phyloP scores from a whole-genome alignment of 2,329 filamentous ascomycete genomes.

The Pseudogymnoascus sp. region DNA sequence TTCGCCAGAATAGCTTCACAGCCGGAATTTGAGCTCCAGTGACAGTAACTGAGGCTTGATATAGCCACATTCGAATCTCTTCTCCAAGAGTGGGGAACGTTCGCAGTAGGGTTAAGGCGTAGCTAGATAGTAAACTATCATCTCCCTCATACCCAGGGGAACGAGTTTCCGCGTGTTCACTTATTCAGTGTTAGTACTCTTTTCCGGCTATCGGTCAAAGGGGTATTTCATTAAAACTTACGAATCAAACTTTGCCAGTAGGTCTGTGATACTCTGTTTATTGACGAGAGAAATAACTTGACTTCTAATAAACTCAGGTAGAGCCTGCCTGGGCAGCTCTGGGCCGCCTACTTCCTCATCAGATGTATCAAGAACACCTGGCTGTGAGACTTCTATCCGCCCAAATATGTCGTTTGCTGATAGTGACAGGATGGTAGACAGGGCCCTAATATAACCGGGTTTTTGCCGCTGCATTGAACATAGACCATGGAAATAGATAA shows the following conservation, averaged over 20 bases:
- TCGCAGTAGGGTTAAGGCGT: conserved; percentile 75
- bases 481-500: conserved; percentile 49
- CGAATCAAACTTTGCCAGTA: conserved; percentile 29
- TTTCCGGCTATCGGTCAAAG: neutral
- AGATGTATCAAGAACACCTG: conserved; percentile 31
- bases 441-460: conserved; percentile 42
- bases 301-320: conserved; percentile 54
- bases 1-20: conserved; percentile 80
- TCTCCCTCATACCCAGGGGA: conserved; percentile 35
- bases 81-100: conserved; percentile 78
- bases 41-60: conserved; percentile 52
- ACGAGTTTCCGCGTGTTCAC: conserved; percentile 20
- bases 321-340: conserved; percentile 19
- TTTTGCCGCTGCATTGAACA: conserved; percentile 34
- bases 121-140: conserved; percentile 73
- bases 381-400: conserved; percentile 41
- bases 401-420: conserved; percentile 47
- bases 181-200: conserved; percentile 21
- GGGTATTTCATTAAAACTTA: neutral
- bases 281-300: conserved; percentile 69
- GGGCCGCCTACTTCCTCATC: conserved; percentile 25
- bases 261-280: conserved; percentile 61
- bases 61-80: conserved; percentile 92
- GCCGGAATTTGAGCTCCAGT: conserved; percentile 47
- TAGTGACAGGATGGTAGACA: conserved; percentile 49